phyloP scores from a whole-genome alignment of 768 basidiomycete species.

The Kwoniella pini region DNA sequence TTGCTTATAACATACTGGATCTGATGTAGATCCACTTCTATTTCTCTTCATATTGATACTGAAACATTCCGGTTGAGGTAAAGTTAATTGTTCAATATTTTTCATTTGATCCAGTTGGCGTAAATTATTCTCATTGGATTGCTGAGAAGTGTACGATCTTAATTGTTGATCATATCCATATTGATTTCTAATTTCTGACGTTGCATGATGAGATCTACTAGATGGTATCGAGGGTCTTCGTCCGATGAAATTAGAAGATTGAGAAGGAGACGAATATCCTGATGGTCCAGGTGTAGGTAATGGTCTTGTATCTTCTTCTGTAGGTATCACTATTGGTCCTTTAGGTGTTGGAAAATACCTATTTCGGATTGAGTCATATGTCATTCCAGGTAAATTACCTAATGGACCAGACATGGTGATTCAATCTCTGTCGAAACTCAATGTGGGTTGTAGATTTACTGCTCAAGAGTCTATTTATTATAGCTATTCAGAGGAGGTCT shows the following conservation, averaged over 20 bases:
- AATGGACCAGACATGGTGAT: constrained; percentile 35
- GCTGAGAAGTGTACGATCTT: too few relatives aligned
- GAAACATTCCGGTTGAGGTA: constrained; percentile 4
- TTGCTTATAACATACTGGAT: not conserved
- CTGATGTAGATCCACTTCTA: not conserved
- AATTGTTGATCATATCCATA: not conserved
- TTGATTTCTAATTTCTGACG: not conserved
- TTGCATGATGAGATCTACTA: too few relatives aligned
- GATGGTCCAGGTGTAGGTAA: constrained; percentile 3
- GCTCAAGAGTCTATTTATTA: too few relatives aligned
- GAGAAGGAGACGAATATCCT: not conserved
- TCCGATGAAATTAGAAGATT: not conserved
- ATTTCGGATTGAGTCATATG: constrained; percentile 23
- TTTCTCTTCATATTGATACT: not conserved
- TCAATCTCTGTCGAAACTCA: too few relatives aligned
- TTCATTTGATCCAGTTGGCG: not conserved
- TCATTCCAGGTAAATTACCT: constrained; percentile 34
- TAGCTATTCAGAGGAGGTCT: too few relatives aligned
- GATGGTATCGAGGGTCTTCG: too few relatives aligned
- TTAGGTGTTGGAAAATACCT: constrained; percentile 34
- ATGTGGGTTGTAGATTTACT: too few relatives aligned
- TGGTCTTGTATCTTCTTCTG: constrained; percentile 14
- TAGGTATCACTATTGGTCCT: not conserved
- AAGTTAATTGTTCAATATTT: not conserved
- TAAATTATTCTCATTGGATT: too few relatives aligned